These are phyloP conservation scores for Miscanthus sacchariflorus DNA, from an alignment of 202 grass and related monocot species.

Conservation along the genomic window DNA sequence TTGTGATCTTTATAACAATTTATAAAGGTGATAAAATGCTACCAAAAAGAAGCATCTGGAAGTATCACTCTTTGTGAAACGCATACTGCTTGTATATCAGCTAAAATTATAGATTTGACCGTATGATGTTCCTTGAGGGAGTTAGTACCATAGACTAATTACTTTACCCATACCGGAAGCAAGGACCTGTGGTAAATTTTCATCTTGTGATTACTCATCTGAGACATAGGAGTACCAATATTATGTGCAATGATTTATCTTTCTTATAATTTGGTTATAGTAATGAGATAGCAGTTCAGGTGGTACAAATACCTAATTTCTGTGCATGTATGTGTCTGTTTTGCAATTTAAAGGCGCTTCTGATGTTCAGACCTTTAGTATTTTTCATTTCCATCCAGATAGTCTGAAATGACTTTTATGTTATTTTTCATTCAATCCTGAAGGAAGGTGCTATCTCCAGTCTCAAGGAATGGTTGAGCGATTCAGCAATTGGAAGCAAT, in stretches of 20 bases:
- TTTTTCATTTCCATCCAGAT: not conserved
- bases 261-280: not conserved
- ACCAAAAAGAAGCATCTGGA: not conserved
- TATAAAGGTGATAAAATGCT: not conserved
- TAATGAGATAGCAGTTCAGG: not conserved
- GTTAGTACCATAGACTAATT: not conserved
- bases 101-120: not conserved
- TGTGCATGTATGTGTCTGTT: not conserved
- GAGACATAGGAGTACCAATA: not conserved
- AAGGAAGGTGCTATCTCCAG: conserved; percentile 81
- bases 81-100: not conserved
- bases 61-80: not conserved
- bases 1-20: not conserved
- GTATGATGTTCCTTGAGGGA: not conserved
- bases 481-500: conserved; percentile 82
- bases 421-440: conserved; percentile 46
- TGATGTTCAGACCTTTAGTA: not conserved
- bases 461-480: conserved; percentile 72
- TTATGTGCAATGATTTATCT: not conserved
- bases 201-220: not conserved
- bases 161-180: not conserved
- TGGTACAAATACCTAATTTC: not conserved
- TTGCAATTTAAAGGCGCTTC: not conserved
- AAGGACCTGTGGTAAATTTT: not conserved
- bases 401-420: conserved; percentile 34